phyloP scores from a whole-genome alignment of 805 yeast genomes.

The Candida parachauliodes region DNA sequence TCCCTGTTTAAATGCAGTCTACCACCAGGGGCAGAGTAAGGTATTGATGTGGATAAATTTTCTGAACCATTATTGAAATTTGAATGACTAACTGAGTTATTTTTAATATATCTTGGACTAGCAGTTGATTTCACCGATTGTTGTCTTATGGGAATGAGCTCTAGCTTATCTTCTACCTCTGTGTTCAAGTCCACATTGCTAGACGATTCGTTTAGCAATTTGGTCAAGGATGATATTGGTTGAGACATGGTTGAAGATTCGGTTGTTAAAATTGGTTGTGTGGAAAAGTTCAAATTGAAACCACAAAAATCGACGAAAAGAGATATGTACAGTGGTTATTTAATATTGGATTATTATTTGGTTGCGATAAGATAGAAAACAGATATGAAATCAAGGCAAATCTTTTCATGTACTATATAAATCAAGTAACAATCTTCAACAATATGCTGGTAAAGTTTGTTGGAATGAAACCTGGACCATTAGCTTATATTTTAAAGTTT shows the following conservation, averaged over 20 bases:
- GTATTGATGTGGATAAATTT: conserved; percentile 56
- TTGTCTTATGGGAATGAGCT: not conserved
- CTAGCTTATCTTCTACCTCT: not conserved
- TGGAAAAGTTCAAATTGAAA: not conserved
- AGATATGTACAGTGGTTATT: not conserved
- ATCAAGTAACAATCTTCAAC: no score
- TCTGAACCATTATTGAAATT: conserved; percentile 38
- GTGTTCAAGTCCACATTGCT: not conserved
- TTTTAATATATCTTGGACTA: conserved; percentile 41
- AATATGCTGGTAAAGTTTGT: no score
- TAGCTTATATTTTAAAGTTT: no score
- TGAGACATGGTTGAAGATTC: conserved; percentile 3
- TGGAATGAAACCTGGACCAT: no score
- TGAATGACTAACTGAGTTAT: conserved; percentile 38
- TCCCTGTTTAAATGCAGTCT: conserved; percentile 17
- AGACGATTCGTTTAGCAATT: conserved; percentile 9
- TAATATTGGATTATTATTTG: not conserved
- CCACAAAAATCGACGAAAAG: conserved; percentile 1
- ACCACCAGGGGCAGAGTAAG: conserved; percentile 72
- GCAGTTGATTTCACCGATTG: conserved; percentile 11
- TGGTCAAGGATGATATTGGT: conserved; percentile 11
- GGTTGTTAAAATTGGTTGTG: not conserved
- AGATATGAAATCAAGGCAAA: no score
- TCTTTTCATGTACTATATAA: no score
- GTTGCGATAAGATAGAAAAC: conserved; percentile 4